A percentile compares a stretch with the other conserved stretches of the same genome.
Conservation (phyloP, 306 rosid species). For the Medicago ruthenica region DNA sequence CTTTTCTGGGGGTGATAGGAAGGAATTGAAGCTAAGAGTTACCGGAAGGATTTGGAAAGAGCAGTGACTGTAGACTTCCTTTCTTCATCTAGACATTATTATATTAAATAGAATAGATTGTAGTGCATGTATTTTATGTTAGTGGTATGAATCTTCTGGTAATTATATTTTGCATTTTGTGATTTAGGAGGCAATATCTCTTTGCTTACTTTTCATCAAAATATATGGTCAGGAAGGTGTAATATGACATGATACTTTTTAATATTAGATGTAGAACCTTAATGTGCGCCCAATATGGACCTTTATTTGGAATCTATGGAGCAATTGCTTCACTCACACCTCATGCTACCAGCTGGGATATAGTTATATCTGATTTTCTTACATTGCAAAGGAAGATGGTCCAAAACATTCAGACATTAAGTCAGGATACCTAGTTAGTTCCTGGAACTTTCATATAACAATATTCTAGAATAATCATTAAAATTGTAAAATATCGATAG, state of each 20-base stretch:
- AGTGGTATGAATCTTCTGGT: slow-evolving; percentile 43
- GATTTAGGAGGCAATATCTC: slow-evolving; percentile 73
- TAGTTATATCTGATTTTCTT: neutral
- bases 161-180: slow-evolving; percentile 51
- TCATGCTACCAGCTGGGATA: neutral
- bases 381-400: neutral
- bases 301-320: neutral
- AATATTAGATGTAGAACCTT: slow-evolving; percentile 37
- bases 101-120: slow-evolving; percentile 39
- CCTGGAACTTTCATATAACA: too few relatives aligned
- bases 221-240: slow-evolving; percentile 50
- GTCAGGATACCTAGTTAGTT: too few relatives aligned
- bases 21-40: slow-evolving; percentile 79
- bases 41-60: slow-evolving; percentile 95
- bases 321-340: slow-evolving; percentile 4
- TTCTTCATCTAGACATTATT: slow-evolving; percentile 10
- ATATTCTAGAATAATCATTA: too few relatives aligned
- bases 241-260: slow-evolving; percentile 32
- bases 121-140: slow-evolving; percentile 43
- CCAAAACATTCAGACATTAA: neutral
- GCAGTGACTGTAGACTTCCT: slow-evolving; percentile 47
- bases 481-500: too few relatives aligned
- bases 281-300: neutral
- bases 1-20: slow-evolving; percentile 79
- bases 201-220: slow-evolving; percentile 63